Evolutionary conservation across 331 rosid species (phyloP).

Genomic region (Pyracantha coccinea): DNA sequence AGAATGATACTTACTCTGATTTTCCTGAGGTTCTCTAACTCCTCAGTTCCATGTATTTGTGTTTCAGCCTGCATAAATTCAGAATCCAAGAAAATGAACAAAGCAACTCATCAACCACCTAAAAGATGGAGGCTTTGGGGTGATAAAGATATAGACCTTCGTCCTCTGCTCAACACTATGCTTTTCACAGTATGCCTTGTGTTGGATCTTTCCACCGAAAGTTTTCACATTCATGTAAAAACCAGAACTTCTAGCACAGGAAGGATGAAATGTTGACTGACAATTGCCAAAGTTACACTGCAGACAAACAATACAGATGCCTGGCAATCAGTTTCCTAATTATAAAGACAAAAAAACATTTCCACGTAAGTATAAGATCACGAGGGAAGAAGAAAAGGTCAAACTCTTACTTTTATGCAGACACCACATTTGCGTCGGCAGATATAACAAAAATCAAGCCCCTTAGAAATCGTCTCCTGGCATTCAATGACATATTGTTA

Average conservation of each 20-base stretch:
- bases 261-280: constrained; percentile 75
- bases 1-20: constrained; percentile 57
- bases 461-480: constrained; percentile 63
- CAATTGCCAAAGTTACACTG: constrained; percentile 99
- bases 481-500: constrained; percentile 18
- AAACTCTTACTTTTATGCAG: constrained; percentile 63
- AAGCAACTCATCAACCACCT: constrained; percentile 4
- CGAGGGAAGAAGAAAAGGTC: neutral
- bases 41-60: constrained; percentile 85
- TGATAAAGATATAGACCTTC: constrained; percentile 43
- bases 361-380: neutral
- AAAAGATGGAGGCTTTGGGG: neutral
- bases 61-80: constrained; percentile 66
- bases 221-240: constrained; percentile 61
- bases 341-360: neutral
- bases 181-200: constrained; percentile 90
- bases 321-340: neutral
- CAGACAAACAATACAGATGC: constrained; percentile 3
- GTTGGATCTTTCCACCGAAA: constrained; percentile 75
- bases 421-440: constrained; percentile 74
- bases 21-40: constrained; percentile 67
- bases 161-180: constrained; percentile 88
- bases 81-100: constrained; percentile 3
- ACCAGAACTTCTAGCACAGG: constrained; percentile 88
- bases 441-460: constrained; percentile 55